Conservation (phyloP, 805 yeast genomes). For the Wickerhamomyces pijperi region DNA sequence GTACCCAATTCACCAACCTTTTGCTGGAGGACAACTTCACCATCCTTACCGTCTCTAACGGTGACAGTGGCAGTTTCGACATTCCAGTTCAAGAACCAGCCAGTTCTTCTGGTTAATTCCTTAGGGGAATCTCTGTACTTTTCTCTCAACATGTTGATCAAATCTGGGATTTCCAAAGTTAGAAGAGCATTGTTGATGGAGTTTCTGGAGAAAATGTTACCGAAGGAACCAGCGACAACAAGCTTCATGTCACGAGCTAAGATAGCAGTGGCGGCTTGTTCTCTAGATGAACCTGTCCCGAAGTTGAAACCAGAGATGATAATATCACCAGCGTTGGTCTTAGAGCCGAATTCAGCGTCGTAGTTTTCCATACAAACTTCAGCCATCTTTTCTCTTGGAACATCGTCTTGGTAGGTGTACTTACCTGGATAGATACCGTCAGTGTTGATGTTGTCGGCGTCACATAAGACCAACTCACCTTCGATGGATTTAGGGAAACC, state of each 20-base stretch:
- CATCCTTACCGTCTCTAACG: constrained; percentile 51
- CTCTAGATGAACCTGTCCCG: constrained; percentile 98
- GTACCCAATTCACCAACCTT: constrained; percentile 94
- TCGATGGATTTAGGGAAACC: constrained; percentile 86
- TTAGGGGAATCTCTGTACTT: constrained; percentile 40
- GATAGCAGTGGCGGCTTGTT: constrained; percentile 98
- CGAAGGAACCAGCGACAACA: constrained; percentile 95
- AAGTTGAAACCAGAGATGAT: constrained; percentile 88
- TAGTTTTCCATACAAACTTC: constrained; percentile 99
- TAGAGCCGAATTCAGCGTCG: constrained; percentile 75
- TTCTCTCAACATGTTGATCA: constrained; percentile 67
- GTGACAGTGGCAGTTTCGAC: constrained; percentile 75
- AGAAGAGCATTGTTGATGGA: constrained; percentile 92
- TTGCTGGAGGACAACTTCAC: constrained; percentile 57
- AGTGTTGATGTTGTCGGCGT: constrained; percentile 93
- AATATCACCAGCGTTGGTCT: constrained; percentile 82
- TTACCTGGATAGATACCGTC: constrained; percentile 99
- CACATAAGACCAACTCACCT: constrained; percentile 92
- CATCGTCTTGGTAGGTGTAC: constrained; percentile 97
- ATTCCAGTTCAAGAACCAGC: constrained; percentile 89
- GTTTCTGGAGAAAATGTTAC: constrained; percentile 92
- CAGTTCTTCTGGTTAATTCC: constrained; percentile 89
- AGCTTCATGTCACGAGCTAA: constrained; percentile 87
- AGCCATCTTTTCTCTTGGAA: constrained; percentile 91
- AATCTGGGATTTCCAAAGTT: constrained; percentile 86